Base-by-base conservation (phyloP, 495 filamentous ascomycete species). In the Penicillium macrosclerotiorum region DNA sequence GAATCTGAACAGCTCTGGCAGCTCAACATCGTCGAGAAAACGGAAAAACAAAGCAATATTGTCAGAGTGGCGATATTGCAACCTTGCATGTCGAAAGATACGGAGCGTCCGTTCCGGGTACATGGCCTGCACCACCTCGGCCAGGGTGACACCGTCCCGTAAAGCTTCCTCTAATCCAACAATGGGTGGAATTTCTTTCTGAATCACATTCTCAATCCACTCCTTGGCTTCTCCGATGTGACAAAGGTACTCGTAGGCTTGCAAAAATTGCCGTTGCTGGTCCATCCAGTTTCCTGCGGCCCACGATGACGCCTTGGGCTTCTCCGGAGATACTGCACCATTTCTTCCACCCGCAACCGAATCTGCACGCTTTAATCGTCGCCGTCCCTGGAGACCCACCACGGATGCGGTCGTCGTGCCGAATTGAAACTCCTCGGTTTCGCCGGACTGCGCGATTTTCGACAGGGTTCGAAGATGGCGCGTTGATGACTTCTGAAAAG, bases 191-290 rank as follows among this genome's bases (percentile, higher is more conserved):
- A 97, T 90, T 19, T 85, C 78, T 49, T 89, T 80, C 43, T 94
- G 80, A 35, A 96, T 92, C 20, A 96, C 81, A 55, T 91, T 90
- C 65, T 97, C 93, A 33, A 99, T 94, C 94, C 94, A 99, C 64
- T 97, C 90, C 63, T 97, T 97, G 35, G 94, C 94, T 75, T 99
- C 94, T 54, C 94, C 94, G 58, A 99, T 97, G 59, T 99, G 94
- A 59, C 94, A 99, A 30, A 99, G 82, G 60, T 99, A 99, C 64
- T 99, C 94, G 60, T 99, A 99, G 8, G 94, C 94, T 65, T 95
- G 90, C 25, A 97, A 72, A 60, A 95, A 97, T 60, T 97, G 90
- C 37, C 94, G 79, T 62, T 96, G 89, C 62, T 93, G 90, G 63
- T 99, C 94, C 91, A 99, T 97, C 94, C 93, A 97, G 57, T 89